These are phyloP conservation scores for Cicer pinnatifidum DNA, from an alignment of 306 rosid genomes.

Conservation along the genomic window DNA sequence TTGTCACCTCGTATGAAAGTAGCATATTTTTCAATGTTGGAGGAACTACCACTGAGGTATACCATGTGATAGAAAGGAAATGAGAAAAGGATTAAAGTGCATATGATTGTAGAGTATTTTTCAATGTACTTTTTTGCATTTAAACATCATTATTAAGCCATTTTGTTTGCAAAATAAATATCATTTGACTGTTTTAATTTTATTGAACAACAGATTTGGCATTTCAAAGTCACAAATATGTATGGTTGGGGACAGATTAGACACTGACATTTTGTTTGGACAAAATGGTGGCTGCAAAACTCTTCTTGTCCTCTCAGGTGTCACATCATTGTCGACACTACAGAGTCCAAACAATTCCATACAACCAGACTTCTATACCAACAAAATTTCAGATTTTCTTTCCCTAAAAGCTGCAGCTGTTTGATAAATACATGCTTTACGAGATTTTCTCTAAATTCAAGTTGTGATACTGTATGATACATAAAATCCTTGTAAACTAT, in stretches of 20 bases:
- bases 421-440: slow-evolving; percentile 41
- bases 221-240: slow-evolving; percentile 89
- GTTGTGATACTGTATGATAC: slow-evolving; percentile 1
- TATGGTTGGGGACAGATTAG: slow-evolving; percentile 98
- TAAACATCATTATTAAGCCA: not conserved
- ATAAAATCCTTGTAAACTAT: not conserved
- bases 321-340: slow-evolving; percentile 71
- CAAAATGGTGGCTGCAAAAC: slow-evolving; percentile 98
- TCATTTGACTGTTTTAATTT: slow-evolving; percentile 33
- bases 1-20: not conserved
- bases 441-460: not conserved
- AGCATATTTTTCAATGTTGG: not conserved
- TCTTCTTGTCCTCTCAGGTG: slow-evolving; percentile 94
- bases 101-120: not conserved
- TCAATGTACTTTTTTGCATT: not conserved
- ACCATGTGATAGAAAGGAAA: not conserved
- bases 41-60: not conserved
- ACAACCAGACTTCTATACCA: slow-evolving; percentile 91
- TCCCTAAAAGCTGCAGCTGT: slow-evolving; percentile 78
- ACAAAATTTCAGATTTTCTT: slow-evolving; percentile 85
- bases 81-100: not conserved
- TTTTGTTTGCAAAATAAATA: not conserved
- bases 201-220: slow-evolving; percentile 69
- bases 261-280: slow-evolving; percentile 93
- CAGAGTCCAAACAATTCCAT: slow-evolving; percentile 76